phyloP scores from a whole-genome alignment of 495 filamentous ascomycete genomes.

The Cercophora scortea region DNA sequence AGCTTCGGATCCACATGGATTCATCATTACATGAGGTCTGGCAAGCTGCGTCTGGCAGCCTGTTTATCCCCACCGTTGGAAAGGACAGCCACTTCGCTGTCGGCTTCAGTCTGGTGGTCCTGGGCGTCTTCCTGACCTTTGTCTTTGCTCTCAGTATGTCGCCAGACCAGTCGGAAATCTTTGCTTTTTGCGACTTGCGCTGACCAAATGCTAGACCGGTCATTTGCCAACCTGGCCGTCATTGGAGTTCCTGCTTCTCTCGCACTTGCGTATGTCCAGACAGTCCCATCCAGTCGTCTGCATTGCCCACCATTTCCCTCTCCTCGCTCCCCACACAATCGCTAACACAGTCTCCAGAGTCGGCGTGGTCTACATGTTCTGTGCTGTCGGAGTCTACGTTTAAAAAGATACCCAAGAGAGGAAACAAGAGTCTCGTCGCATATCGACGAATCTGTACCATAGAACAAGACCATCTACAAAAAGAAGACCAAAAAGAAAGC shows the following conservation, averaged over 20 bases:
- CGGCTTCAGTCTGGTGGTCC: slow-evolving; percentile 67
- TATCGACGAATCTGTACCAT: slow-evolving; percentile 32
- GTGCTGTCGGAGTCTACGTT: slow-evolving; percentile 97
- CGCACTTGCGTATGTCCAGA: slow-evolving; percentile 68
- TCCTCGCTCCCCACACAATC: background rate
- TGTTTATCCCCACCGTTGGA: slow-evolving; percentile 70
- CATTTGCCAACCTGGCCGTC: slow-evolving; percentile 66
- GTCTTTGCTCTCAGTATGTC: slow-evolving; percentile 77
- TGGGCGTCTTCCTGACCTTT: slow-evolving; percentile 58
- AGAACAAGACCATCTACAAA: slow-evolving; percentile 19
- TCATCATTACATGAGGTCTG: slow-evolving; percentile 77
- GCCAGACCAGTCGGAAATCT: background rate
- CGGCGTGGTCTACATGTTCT: slow-evolving; percentile 96
- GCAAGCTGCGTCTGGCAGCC: slow-evolving; percentile 77
- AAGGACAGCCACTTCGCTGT: slow-evolving; percentile 81
- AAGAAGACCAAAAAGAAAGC: slow-evolving; percentile 7
- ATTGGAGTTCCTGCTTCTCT: slow-evolving; percentile 82
- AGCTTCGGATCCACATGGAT: slow-evolving; percentile 40
- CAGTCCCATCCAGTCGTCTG: background rate
- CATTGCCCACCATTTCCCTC: background rate
- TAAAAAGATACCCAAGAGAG: slow-evolving; percentile 42
- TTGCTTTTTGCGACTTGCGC: background rate
- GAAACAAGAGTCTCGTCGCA: slow-evolving; percentile 6
- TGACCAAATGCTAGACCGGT: slow-evolving; percentile 57
- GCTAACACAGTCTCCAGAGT: slow-evolving; percentile 49